Evolutionary conservation across 257 asterid genomes (phyloP).

Genomic region (Gardenia jasminoides): DNA sequence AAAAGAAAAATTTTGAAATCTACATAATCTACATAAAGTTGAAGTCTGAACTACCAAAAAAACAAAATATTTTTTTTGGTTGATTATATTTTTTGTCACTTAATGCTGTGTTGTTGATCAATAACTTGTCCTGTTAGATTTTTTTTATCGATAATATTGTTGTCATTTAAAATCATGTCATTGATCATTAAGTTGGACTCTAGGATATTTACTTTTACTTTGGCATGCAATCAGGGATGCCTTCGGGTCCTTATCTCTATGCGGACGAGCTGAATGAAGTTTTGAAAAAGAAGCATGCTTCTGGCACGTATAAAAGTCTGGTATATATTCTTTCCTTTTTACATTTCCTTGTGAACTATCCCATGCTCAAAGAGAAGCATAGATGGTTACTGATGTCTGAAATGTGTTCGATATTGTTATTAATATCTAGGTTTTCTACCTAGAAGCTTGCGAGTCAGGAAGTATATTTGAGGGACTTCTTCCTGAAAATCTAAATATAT

Average conservation of each 20-base stretch:
- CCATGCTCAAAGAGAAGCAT: background rate
- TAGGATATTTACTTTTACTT: background rate
- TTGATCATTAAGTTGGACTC: background rate
- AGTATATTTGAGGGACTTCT: constrained; percentile 96
- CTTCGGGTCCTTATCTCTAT: constrained; percentile 67
- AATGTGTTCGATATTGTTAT: constrained; percentile 2
- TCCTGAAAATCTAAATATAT: constrained; percentile 76
- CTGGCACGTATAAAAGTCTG: constrained; percentile 87
- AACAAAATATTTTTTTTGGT: too few species aligned
- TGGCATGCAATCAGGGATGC: constrained; percentile 68
- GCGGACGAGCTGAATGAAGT: constrained; percentile 61
- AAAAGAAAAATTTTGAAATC: background rate
- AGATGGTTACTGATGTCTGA: constrained; percentile 7
- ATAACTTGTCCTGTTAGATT: too few species aligned
- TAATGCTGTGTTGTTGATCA: too few species aligned
- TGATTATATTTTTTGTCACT: too few species aligned
- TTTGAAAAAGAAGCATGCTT: constrained; percentile 73
- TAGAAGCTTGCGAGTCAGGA: constrained; percentile 98
- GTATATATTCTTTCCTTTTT: constrained; percentile 33
- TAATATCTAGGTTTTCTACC: constrained; percentile 66
- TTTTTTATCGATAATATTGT: background rate
- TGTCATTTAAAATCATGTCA: background rate
- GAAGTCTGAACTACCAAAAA: too few species aligned
- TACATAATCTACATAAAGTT: background rate
- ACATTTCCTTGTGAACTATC: constrained; percentile 1